Percentiles rank a stretch among this genome's conserved stretches.
Evolutionary conservation across 176 grass and related monocot species (phyloP).

Genomic region (Rhynchospora tenuis): DNA sequence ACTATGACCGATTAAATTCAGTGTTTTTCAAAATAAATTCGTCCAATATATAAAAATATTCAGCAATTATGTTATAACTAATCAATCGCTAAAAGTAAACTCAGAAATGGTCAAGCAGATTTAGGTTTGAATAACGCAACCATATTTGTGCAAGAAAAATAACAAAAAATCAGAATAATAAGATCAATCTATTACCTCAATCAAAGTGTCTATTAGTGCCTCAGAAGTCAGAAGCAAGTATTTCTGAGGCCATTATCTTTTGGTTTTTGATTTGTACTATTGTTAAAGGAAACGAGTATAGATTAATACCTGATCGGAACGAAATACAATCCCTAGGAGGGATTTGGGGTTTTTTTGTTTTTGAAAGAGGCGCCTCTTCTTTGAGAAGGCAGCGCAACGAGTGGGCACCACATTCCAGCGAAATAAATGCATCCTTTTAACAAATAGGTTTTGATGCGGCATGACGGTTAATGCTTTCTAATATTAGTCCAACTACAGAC

Average conservation of each 20-base stretch:
- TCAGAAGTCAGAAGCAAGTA: background rate
- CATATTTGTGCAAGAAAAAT: background rate
- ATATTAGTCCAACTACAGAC: background rate
- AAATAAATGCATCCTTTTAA: background rate
- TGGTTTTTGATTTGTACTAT: background rate
- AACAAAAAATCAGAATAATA: background rate
- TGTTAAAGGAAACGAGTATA: background rate
- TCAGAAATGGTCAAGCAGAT: background rate
- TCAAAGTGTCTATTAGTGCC: background rate
- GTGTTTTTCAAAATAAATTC: background rate
- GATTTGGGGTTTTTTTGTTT: constrained; percentile 10
- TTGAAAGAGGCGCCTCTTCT: constrained; percentile 21
- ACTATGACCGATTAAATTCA: background rate
- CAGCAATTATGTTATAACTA: background rate
- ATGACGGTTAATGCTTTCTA: constrained; percentile 21
- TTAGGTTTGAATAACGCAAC: background rate
- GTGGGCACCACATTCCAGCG: background rate
- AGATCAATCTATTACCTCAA: background rate
- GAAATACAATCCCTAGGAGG: background rate
- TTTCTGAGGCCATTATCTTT: background rate
- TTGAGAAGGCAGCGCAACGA: background rate
- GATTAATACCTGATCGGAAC: background rate
- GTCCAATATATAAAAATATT: background rate
- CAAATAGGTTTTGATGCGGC: background rate
- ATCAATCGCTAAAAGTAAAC: background rate